These are phyloP conservation scores for Phytophthora cryptogea DNA, from an alignment of 352 stramenopile genomes.

Conservation along the genomic window DNA sequence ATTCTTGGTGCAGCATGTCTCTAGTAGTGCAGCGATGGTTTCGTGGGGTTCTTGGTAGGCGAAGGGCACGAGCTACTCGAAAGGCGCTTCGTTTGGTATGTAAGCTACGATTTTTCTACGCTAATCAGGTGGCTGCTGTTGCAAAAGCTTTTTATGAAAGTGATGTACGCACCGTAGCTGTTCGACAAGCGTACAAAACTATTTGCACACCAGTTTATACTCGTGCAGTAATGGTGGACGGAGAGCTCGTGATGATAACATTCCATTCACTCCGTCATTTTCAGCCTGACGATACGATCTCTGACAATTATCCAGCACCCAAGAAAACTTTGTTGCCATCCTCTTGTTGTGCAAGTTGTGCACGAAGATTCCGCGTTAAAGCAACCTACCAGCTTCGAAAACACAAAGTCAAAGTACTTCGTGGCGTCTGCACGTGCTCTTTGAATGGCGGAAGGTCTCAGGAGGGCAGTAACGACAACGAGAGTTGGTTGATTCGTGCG, in stretches of 20 bases:
- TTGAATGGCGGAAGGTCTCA: constrained; percentile 34
- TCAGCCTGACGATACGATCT: constrained; percentile 6
- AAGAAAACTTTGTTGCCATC: constrained; percentile 15
- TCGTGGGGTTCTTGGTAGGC: constrained; percentile 48
- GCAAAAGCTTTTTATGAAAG: constrained; percentile 41
- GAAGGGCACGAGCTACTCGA: constrained; percentile 27
- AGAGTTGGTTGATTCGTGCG: constrained; percentile 65
- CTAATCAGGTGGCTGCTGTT: constrained; percentile 24
- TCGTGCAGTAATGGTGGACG: constrained; percentile 53
- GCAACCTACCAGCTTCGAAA: constrained; percentile 25
- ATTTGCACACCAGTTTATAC: constrained; percentile 52
- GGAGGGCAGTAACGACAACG: constrained; percentile 1
- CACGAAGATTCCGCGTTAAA: constrained; percentile 50
- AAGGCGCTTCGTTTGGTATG: constrained; percentile 40
- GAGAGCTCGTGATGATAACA: constrained; percentile 59
- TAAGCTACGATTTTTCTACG: constrained; percentile 38
- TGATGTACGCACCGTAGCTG: constrained; percentile 30
- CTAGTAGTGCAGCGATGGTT: constrained; percentile 65
- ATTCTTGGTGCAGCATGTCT: constrained; percentile 57
- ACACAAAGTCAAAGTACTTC: constrained; percentile 37
- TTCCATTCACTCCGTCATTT: constrained; percentile 51
- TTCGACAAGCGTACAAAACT: constrained; percentile 34
- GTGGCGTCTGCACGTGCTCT: constrained; percentile 51
- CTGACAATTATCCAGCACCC: background rate
- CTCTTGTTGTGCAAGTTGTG: constrained; percentile 54